Percentiles rank a stretch among this genome's conserved stretches.
Conservation (phyloP, 768 basidiomycete genomes). For the Hygrocybe coccinea region DNA sequence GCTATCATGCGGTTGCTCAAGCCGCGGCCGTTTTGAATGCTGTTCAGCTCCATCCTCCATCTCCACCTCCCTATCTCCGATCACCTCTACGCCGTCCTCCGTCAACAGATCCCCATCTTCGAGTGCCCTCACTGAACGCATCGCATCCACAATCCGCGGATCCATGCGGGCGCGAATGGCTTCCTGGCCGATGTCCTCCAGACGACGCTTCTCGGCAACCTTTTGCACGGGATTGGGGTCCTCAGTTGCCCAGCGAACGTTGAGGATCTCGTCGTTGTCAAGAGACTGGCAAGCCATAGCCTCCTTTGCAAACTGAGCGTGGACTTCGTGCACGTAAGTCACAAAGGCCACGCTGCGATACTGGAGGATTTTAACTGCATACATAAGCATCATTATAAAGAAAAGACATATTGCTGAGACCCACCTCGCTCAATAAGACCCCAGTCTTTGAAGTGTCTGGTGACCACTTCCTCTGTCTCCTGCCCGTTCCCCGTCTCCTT, state of each 20-base stretch:
- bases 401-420: conserved; percentile 27
- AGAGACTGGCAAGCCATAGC: conserved; percentile 98
- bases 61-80: conserved; percentile 24
- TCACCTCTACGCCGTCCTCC: conserved; percentile 34
- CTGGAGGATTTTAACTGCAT: conserved; percentile 79
- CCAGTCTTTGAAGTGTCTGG: conserved; percentile 93
- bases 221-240: conserved; percentile 95
- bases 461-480: conserved; percentile 89
- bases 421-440: conserved; percentile 87
- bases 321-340: conserved; percentile 80
- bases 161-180: conserved; percentile 85
- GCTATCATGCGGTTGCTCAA: conserved; percentile 25
- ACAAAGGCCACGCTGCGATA: conserved; percentile 97
- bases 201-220: conserved; percentile 73
- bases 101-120: conserved; percentile 69
- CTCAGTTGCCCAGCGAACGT: conserved; percentile 98
- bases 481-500: conserved; percentile 83
- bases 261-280: conserved; percentile 95
- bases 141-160: conserved; percentile 82
- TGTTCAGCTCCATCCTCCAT: conserved; percentile 16
- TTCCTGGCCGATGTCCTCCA: conserved; percentile 81
- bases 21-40: conserved; percentile 33
- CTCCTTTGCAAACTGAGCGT: conserved; percentile 96
- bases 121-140: conserved; percentile 77
- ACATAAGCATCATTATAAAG: conserved; percentile 20